Evolutionary conservation across 805 yeast species (phyloP), one percentile per base, ranked within the genome.

Genomic region (Torulaspora delbrueckii): DNA sequence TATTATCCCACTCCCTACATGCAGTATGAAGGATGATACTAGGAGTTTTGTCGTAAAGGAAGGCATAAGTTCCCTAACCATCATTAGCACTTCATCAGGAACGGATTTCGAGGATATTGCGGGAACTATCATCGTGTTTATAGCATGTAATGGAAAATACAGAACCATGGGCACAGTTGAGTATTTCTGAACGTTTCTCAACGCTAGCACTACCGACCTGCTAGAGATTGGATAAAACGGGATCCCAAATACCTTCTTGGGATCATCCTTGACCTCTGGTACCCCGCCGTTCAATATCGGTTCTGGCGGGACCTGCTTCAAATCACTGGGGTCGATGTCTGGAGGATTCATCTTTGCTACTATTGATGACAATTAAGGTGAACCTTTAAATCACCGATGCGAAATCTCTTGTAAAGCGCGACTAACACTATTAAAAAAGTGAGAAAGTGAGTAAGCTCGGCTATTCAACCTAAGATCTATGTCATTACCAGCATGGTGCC

Each of bases 401-500:
- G 12, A 10, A 31, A 13, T 24, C 7, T 34, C 26, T 22, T 18
- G 10, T 18, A 31, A 16, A 12, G 13, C 34, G 19, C 22, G 19
- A 7, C 14, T n/a, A 12, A 6, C 25, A 19, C 12, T 1, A 26
- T 10, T 12, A 6, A 8, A n/a, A 26, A 26, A 26, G 13, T 26
- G 30, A 26, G 13, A 26, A 26, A n/a, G 30, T 16, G 18, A 36
- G 30, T 12, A 22, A 10, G 27, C 30, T 28, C 4, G 28, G 8
- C 35, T 6, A 25, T 4, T 26, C 9, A 13, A 26, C 6, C 32
- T 27, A 2, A 16, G 28, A 18, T n/a, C 26, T 19, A 50, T 45
- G 47, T 35, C 55, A 5, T 44, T 63, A 37, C 68, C 68, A 18
- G 44, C 43, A 27, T 64, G 67, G 68, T 62, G 67, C 46, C 67